Percentiles rank a stretch among this genome's conserved stretches.
Conservation (phyloP, 306 rosid species). For the Gastrolobium bilobum region DNA sequence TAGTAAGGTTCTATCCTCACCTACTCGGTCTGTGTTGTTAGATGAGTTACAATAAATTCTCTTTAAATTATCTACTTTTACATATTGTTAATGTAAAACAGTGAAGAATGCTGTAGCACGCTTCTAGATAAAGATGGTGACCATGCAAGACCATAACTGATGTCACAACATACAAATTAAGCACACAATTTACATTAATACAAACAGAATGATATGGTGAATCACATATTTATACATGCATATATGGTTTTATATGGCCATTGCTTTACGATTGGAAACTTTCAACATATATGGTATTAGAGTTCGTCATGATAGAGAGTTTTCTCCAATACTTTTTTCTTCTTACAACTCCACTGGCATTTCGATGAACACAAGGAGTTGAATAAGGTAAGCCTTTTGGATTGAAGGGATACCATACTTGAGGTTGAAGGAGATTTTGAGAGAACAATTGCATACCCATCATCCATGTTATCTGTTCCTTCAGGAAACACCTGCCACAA, state of each 20-base stretch:
- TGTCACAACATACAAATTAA: slow-evolving; percentile 7
- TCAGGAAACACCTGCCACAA: slow-evolving; percentile 91
- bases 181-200: slow-evolving; percentile 29
- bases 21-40: too few relatives aligned
- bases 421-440: slow-evolving; percentile 75
- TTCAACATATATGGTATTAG: slow-evolving; percentile 26
- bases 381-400: slow-evolving; percentile 65
- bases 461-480: slow-evolving; percentile 92
- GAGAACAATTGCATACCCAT: slow-evolving; percentile 83
- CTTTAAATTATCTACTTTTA: too few relatives aligned
- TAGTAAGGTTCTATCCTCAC: too few relatives aligned
- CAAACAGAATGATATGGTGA: slow-evolving; percentile 21
- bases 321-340: slow-evolving; percentile 57
- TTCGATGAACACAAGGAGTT: slow-evolving; percentile 74
- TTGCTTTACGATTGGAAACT: slow-evolving; percentile 27
- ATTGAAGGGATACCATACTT: slow-evolving; percentile 70
- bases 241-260: slow-evolving; percentile 23
- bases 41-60: too few relatives aligned
- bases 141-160: background rate
- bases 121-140: slow-evolving; percentile 15
- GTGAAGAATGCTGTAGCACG: background rate
- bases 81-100: slow-evolving; percentile 1
- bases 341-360: slow-evolving; percentile 85
- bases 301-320: slow-evolving; percentile 55
- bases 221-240: slow-evolving; percentile 23